phyloP scores from a whole-genome alignment of 2,329 filamentous ascomycete species.

The Aspergillus sp. region DNA sequence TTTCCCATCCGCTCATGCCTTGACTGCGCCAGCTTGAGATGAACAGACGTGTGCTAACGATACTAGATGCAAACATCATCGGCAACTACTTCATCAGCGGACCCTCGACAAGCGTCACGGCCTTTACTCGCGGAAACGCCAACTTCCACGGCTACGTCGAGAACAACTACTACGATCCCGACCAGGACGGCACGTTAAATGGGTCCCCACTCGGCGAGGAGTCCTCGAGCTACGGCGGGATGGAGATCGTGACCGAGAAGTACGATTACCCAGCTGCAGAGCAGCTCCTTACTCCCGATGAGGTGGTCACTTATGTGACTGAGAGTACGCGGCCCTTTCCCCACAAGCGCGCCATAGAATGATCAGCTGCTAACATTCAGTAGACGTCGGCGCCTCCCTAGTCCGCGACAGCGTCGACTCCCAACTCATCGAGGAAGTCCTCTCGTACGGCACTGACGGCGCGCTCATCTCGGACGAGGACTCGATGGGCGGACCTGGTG shows the following conservation, averaged over 20 bases:
- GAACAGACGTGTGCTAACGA: background rate
- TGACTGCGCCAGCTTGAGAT: background rate
- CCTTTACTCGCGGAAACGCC: conserved; percentile 60
- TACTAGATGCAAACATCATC: conserved; percentile 54
- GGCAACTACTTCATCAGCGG: conserved; percentile 64
- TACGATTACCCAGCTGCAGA: conserved; percentile 21
- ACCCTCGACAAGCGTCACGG: conserved; percentile 54
- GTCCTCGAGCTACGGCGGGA: conserved; percentile 20
- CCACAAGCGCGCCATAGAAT: background rate
- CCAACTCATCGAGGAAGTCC: conserved; percentile 18
- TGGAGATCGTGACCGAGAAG: conserved; percentile 19
- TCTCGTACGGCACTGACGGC: conserved; percentile 19
- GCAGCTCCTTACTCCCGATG: conserved; percentile 13
- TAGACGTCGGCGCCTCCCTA: conserved; percentile 23
- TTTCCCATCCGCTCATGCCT: background rate
- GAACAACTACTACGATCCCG: conserved; percentile 58
- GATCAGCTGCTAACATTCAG: background rate
- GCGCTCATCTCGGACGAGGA: conserved; percentile 24
- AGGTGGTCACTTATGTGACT: conserved; percentile 19
- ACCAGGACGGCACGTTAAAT: conserved; percentile 56
- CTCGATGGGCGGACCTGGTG: conserved; percentile 20
- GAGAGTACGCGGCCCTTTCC: conserved; percentile 14
- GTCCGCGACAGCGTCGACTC: conserved; percentile 22
- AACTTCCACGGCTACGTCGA: conserved; percentile 60
- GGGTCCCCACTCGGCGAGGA: conserved; percentile 35